phyloP scores from a whole-genome alignment of 1,139 yeast genomes.

The Waltiozyma solani region DNA sequence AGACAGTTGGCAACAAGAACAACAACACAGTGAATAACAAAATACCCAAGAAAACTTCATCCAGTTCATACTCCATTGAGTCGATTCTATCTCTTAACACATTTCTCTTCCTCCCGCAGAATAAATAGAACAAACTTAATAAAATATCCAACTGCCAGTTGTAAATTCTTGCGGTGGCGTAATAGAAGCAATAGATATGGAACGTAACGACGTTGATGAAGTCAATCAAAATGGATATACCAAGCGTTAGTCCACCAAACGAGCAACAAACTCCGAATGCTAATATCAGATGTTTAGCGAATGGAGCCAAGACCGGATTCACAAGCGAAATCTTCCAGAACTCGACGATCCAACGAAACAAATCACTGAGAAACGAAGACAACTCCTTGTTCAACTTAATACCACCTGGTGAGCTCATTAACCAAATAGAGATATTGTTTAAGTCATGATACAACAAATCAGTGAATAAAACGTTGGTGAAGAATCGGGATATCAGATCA shows the following conservation, averaged over 20 bases:
- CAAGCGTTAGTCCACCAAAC: slow-evolving; percentile 53
- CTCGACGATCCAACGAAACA: slow-evolving; percentile 75
- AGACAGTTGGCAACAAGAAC: slow-evolving; percentile 76
- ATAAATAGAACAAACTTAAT: slow-evolving; percentile 69
- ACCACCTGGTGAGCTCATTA: slow-evolving; percentile 90
- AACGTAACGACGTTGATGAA: slow-evolving; percentile 50
- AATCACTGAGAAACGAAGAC: slow-evolving; percentile 77
- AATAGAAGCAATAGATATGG: slow-evolving; percentile 70
- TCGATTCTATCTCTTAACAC: slow-evolving; percentile 80
- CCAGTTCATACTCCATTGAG: slow-evolving; percentile 71
- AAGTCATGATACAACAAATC: slow-evolving; percentile 28
- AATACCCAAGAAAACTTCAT: slow-evolving; percentile 83
- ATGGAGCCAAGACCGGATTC: slow-evolving; percentile 21
- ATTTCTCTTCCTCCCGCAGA: slow-evolving; percentile 85
- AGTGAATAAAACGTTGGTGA: slow-evolving; percentile 30
- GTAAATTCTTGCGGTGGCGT: slow-evolving; percentile 70
- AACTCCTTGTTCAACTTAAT: slow-evolving; percentile 83
- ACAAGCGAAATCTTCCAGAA: slow-evolving; percentile 42
- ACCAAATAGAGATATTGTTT: slow-evolving; percentile 50
- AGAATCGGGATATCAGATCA: slow-evolving; percentile 23
- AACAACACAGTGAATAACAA: slow-evolving; percentile 71
- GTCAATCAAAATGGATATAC: slow-evolving; percentile 61
- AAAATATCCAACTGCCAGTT: slow-evolving; percentile 63
- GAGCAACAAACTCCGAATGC: slow-evolving; percentile 33
- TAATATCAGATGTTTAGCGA: slow-evolving; percentile 23